Evolutionary conservation across 495 filamentous ascomycete genomes (phyloP), one percentile per base, ranked within the genome.

Genomic region (Glarea lozoyensis): DNA sequence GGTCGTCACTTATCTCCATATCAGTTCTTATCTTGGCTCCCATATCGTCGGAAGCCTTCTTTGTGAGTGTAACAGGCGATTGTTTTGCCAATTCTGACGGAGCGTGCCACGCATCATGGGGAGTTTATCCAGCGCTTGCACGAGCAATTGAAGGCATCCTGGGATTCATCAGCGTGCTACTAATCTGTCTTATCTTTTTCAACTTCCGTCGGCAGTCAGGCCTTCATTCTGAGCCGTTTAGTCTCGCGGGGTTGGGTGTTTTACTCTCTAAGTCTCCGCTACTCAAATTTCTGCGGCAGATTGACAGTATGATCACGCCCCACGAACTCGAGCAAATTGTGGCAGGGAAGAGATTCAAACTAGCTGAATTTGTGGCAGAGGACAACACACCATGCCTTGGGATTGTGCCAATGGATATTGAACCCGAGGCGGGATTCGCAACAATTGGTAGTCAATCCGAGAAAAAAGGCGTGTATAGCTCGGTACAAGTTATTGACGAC

Each of bases 41-140:
- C 31, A 31, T 48, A 9, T 42, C 45, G 1, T 38, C 38, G 1
- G 39, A 42, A 17, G 39, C 45, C 7, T 17, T 48, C 11, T 48
- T 48, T 18, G 40, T 48, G 4, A 37, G 31, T 32, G 9, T 43
- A 2, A 37, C 39, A 21, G 45, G 45, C 1, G 20, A 29, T 43
- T 29, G 36, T 29, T 10, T 10, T 6, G 17, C 22, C 10, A 20
- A 38, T 13, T 35, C 34, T 11, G 13, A 3, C 9, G 38, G 23
- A 20, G 15, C 11, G 7, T 43, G 38, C 24, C 18, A 43, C 17
- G 46, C 32, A 33, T 10, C 21, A 17, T 48, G 38, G 46, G 39
- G 21, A 4, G 30, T 43, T 10, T 48, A 48, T 24, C 32, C 40
- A 15, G 24, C 34, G 2, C 32, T 43, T n/a, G 46, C 33, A 2